These are phyloP conservation scores for Porogramme epimiltina DNA, from an alignment of 1,284 basidiomycete genomes.

Conservation along the genomic window DNA sequence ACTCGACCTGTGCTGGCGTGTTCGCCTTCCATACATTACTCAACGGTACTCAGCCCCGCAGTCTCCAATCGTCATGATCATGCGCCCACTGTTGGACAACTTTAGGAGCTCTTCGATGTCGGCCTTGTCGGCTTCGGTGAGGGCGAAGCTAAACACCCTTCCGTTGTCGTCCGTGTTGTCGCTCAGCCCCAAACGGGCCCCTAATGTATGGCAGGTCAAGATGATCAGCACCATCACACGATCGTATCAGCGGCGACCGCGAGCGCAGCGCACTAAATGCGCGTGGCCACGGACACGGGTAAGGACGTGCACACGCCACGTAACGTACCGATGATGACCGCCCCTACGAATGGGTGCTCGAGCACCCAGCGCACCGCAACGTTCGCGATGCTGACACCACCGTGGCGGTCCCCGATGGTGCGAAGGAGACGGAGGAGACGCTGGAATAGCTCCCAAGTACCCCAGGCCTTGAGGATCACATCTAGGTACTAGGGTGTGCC, in stretches of 20 bases:
- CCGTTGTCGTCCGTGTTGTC: conserved; percentile 70
- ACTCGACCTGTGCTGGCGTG: background rate
- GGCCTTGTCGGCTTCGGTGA: conserved; percentile 54
- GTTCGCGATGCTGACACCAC: conserved; percentile 68
- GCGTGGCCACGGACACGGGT: background rate
- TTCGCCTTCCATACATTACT: too few species aligned
- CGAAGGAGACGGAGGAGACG: conserved; percentile 56
- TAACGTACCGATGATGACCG: conserved; percentile 68
- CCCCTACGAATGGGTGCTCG: conserved; percentile 72
- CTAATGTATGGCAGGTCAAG: conserved; percentile 36
- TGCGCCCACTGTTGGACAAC: conserved; percentile 53
- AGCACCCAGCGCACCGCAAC: conserved; percentile 78
- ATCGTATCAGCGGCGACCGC: conserved; percentile 3
- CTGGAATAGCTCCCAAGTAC: conserved; percentile 73
- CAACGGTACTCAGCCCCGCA: conserved; percentile 76
- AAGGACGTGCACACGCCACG: background rate
- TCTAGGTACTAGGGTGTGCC: conserved; percentile 65
- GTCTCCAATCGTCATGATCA: conserved; percentile 71
- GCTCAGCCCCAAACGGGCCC: conserved; percentile 68
- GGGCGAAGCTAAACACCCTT: conserved; percentile 55
- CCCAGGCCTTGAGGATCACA: conserved; percentile 75
- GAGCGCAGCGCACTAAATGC: background rate
- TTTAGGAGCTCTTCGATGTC: conserved; percentile 61
- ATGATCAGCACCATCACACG: conserved; percentile 1
- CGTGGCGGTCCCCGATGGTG: conserved; percentile 61